These are phyloP conservation scores for Mrakia frigida DNA, from an alignment of 768 basidiomycete species.

Conservation along the genomic window DNA sequence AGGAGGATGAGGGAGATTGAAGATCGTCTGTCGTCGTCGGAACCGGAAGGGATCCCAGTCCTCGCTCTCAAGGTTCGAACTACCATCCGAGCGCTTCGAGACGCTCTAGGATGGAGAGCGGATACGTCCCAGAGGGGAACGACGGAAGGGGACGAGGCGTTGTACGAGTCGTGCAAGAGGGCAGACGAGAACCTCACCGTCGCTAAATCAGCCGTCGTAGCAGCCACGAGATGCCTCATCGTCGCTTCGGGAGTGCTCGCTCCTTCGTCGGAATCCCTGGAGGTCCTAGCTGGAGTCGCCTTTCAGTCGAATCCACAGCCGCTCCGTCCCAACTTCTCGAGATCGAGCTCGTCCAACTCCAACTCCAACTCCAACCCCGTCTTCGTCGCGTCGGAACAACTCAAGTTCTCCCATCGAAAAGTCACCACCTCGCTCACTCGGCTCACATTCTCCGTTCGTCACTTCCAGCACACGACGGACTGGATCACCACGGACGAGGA, in stretches of 20 bases:
- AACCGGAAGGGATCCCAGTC: conserved; percentile 31
- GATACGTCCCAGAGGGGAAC: not conserved
- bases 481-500: conserved; percentile 5
- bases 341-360: not conserved
- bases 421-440: conserved; percentile 14
- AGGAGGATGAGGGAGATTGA: conserved; percentile 23
- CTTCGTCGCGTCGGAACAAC: conserved; percentile 9
- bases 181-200: not conserved
- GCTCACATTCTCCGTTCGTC: not conserved
- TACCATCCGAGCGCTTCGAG: conserved; percentile 15
- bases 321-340: not conserved
- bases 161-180: not conserved
- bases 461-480: conserved; percentile 15
- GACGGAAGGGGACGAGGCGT: not conserved
- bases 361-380: no score
- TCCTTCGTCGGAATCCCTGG: not conserved
- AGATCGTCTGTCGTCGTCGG: conserved; percentile 19
- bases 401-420: conserved; percentile 1
- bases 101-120: not conserved
- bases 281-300: not conserved
- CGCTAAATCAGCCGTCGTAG: not conserved
- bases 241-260: conserved; percentile 12
- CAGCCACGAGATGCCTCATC: conserved; percentile 13
- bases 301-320: not conserved
- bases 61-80: conserved; percentile 31